These are phyloP conservation scores for Ceratobasidium theobromae DNA, from an alignment of 1,284 basidiomycete genomes.

Conservation along the genomic window DNA sequence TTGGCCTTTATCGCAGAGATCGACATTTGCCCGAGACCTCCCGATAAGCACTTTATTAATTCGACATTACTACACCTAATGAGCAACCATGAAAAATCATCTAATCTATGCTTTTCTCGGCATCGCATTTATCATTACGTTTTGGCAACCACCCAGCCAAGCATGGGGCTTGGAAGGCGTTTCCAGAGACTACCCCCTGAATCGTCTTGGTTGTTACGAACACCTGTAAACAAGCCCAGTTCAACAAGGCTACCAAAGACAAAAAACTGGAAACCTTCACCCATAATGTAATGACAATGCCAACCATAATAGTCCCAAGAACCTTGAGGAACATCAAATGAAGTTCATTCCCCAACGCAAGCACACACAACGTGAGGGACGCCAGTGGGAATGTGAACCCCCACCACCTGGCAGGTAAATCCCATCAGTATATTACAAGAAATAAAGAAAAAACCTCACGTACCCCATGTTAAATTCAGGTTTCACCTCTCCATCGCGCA, in stretches of 20 bases:
- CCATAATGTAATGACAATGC: constrained; percentile 29
- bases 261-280: constrained; percentile 8
- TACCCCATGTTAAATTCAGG: constrained; percentile 31
- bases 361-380: constrained; percentile 24
- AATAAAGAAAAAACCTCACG: not conserved
- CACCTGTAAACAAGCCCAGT: not conserved
- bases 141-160: constrained; percentile 27
- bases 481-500: constrained; percentile 28
- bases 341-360: constrained; percentile 20
- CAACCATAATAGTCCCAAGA: constrained; percentile 29
- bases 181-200: constrained; percentile 17
- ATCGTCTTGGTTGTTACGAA: constrained; percentile 19
- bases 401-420: constrained; percentile 13
- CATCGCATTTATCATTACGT: not conserved
- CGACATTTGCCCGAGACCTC: too few relatives aligned
- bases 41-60: too few relatives aligned
- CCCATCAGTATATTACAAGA: not conserved
- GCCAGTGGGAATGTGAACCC: constrained; percentile 29
- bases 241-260: not conserved
- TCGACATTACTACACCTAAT: too few relatives aligned
- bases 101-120: constrained; percentile 12
- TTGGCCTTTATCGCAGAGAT: too few relatives aligned
- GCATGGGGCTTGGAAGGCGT: constrained; percentile 26
- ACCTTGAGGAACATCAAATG: constrained; percentile 32
- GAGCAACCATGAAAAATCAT: not conserved